Conservation (phyloP, 2,329 filamentous ascomycete genomes). For the Dendryphion nanum region DNA sequence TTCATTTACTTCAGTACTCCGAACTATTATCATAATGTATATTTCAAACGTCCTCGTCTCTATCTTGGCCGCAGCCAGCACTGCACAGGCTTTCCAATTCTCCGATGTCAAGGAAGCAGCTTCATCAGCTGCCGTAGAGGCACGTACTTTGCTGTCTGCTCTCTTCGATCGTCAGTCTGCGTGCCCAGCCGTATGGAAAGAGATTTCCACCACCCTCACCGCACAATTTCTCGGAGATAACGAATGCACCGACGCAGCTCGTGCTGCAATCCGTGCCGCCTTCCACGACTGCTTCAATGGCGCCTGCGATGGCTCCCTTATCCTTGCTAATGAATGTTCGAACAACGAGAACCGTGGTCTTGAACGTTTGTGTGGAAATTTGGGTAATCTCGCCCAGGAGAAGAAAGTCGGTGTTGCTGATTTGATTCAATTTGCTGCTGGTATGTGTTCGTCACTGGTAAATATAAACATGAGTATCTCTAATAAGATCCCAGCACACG, state of each 20-base stretch:
- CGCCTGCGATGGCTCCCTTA: constrained; percentile 36
- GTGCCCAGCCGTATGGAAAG: constrained; percentile 32
- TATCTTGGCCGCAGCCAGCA: constrained; percentile 23
- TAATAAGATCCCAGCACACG: constrained; percentile 23
- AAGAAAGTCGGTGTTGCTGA: constrained; percentile 38
- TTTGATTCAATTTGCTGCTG: constrained; percentile 38
- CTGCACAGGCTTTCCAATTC: constrained; percentile 22
- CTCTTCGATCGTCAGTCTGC: constrained; percentile 4
- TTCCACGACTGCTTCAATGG: constrained; percentile 41
- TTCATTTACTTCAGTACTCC: too few relatives aligned
- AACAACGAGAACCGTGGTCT: constrained; percentile 46
- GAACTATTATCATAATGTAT: constrained; percentile 30
- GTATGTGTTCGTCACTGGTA: constrained; percentile 21
- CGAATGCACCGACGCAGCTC: constrained; percentile 36
- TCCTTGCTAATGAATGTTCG: constrained; percentile 35
- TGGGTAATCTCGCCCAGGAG: constrained; percentile 40
- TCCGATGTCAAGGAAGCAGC: constrained; percentile 15
- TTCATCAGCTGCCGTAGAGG: constrained; percentile 7
- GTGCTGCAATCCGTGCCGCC: constrained; percentile 31
- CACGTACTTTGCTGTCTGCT: constrained; percentile 13
- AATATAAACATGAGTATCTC: too few relatives aligned
- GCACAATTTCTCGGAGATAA: constrained; percentile 32
- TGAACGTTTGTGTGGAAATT: constrained; percentile 40
- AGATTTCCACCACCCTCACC: constrained; percentile 33
- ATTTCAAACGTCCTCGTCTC: constrained; percentile 26